A percentile compares a stretch with the other conserved stretches of the same genome.
Conservation (phyloP, 495 filamentous ascomycete genomes). For the Aspergillus cavernicola region DNA sequence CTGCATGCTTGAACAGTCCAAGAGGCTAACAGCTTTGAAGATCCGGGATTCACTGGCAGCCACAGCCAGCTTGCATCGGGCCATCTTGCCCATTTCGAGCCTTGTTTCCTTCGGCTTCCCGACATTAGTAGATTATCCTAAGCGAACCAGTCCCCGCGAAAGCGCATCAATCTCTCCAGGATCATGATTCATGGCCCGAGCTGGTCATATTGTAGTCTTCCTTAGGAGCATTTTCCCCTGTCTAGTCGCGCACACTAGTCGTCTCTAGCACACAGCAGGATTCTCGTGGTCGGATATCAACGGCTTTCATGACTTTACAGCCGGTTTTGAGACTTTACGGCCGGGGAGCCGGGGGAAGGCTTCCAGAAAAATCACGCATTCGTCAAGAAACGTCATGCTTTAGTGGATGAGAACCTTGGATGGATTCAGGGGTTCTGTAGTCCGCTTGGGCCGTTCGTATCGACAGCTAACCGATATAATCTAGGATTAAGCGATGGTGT, state of each 20-base stretch:
- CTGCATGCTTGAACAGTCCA: not conserved
- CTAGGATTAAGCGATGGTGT: no score
- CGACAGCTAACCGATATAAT: not conserved
- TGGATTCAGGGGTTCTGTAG: constrained; percentile 1
- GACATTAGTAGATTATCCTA: constrained; percentile 2
- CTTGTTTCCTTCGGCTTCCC: constrained; percentile 13
- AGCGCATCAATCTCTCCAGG: constrained; percentile 1
- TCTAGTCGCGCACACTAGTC: not conserved
- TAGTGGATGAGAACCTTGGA: not conserved
- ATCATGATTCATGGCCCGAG: not conserved
- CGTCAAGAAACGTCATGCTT: not conserved
- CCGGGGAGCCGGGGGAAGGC: no score
- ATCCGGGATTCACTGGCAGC: not conserved
- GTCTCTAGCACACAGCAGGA: not conserved
- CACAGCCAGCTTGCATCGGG: not conserved
- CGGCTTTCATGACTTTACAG: no score
- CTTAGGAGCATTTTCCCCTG: not conserved
- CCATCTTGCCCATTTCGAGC: constrained; percentile 2
- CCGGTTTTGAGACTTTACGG: no score
- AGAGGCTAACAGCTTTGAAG: not conserved
- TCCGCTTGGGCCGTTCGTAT: constrained; percentile 1
- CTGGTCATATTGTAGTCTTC: not conserved
- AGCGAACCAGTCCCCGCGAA: not conserved
- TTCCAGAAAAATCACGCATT: constrained; percentile 17
- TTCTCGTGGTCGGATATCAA: not conserved